Conservation (phyloP, 2,329 filamentous ascomycete species). For the Chaetothyriales sp. region DNA sequence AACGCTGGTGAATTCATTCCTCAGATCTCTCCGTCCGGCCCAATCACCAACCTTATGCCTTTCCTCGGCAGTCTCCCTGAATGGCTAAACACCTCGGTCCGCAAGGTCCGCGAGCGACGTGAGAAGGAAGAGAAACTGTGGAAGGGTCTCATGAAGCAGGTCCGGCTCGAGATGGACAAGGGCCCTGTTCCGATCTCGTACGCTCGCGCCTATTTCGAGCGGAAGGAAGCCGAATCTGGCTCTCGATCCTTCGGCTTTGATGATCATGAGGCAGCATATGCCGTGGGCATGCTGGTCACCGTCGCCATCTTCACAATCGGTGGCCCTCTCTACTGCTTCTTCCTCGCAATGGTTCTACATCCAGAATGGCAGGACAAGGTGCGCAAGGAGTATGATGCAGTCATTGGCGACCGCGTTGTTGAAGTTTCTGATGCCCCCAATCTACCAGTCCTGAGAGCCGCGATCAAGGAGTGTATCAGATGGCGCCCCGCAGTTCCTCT, state of each 20-base stretch:
- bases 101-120: conserved; percentile 16
- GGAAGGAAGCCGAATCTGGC: conserved; percentile 14
- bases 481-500: conserved; percentile 36
- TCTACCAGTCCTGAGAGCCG: conserved; percentile 28
- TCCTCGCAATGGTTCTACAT: conserved; percentile 35
- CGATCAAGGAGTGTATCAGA: conserved; percentile 32
- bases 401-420: conserved; percentile 30
- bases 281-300: conserved; percentile 18
- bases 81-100: conserved; percentile 18
- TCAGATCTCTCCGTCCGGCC: conserved; percentile 19
- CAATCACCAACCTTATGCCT: conserved; percentile 18
- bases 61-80: conserved; percentile 18
- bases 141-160: conserved; percentile 19
- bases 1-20: conserved; percentile 20
- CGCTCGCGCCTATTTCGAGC: conserved; percentile 17
- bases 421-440: conserved; percentile 28
- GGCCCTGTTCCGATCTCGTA: conserved; percentile 17
- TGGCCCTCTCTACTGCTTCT: conserved; percentile 19
- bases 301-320: conserved; percentile 20
- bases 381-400: conserved; percentile 34
- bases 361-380: conserved; percentile 35
- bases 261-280: conserved; percentile 19
- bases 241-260: conserved; percentile 14
- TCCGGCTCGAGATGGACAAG: conserved; percentile 15
- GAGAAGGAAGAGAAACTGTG: conserved; percentile 21